phyloP scores from a whole-genome alignment of 805 yeast genomes.

The Zygoascus bituminiphila region DNA sequence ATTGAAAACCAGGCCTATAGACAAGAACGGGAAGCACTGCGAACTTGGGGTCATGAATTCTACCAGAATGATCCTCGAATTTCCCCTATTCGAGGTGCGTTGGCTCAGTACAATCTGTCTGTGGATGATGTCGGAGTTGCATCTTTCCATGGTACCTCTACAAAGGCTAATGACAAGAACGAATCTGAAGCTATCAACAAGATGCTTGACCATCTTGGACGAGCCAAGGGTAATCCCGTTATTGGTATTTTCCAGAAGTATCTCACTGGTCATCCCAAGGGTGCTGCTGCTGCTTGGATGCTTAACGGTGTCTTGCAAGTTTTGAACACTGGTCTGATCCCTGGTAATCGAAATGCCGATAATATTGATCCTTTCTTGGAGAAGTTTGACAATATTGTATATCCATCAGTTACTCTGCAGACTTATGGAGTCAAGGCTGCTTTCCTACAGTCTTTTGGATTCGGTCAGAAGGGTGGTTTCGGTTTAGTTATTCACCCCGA shows the following conservation, averaged over 20 bases:
- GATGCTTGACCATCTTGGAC: slow-evolving; percentile 93
- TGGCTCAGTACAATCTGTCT: slow-evolving; percentile 87
- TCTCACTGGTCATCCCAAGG: slow-evolving; percentile 99
- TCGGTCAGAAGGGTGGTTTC: slow-evolving; percentile 99
- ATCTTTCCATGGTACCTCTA: slow-evolving; percentile 98
- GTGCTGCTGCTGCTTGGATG: slow-evolving; percentile 99
- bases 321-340: slow-evolving; percentile 85
- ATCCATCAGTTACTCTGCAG: slow-evolving; percentile 87
- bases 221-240: slow-evolving; percentile 96
- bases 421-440: slow-evolving; percentile 98
- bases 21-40: slow-evolving; percentile 82
- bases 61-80: slow-evolving; percentile 85
- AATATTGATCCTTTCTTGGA: slow-evolving; percentile 80
- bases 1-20: slow-evolving; percentile 74
- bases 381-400: slow-evolving; percentile 79
- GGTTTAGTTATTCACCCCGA: slow-evolving; percentile 89
- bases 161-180: slow-evolving; percentile 97
- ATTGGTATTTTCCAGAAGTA: slow-evolving; percentile 97
- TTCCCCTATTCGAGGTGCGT: slow-evolving; percentile 94
- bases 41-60: slow-evolving; percentile 94
- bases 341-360: slow-evolving; percentile 99
- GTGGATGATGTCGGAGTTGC: slow-evolving; percentile 94
- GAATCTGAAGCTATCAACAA: slow-evolving; percentile 85
- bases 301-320: slow-evolving; percentile 95
- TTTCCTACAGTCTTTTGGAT: slow-evolving; percentile 94